Percentiles rank a stretch among this genome's conserved stretches.
phyloP scores from a whole-genome alignment of 495 filamentous ascomycete genomes.

The Hyaloscypha bicolor region DNA sequence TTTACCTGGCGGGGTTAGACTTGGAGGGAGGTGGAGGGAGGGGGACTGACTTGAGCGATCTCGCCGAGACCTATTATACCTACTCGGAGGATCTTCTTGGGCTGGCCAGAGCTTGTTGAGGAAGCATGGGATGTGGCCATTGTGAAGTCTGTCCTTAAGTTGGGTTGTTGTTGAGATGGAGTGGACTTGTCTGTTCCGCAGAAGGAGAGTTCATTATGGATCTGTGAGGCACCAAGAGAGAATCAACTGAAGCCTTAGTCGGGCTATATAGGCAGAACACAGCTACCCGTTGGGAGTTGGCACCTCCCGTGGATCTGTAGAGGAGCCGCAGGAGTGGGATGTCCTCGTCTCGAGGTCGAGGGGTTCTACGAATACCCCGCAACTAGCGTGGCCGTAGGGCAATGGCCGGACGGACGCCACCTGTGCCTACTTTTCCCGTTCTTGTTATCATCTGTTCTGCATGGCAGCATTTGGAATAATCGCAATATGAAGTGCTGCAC shows the following conservation, averaged over 20 bases:
- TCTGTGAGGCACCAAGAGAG: background rate
- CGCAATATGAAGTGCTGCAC: background rate
- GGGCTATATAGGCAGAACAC: background rate
- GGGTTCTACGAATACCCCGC: background rate
- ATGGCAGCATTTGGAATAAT: background rate
- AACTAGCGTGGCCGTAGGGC: background rate
- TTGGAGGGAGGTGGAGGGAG: background rate
- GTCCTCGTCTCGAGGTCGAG: background rate
- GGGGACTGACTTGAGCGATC: slow-evolving; percentile 43
- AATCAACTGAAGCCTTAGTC: background rate
- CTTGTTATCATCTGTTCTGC: no score
- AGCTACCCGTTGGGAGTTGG: background rate
- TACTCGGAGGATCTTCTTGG: slow-evolving; percentile 31
- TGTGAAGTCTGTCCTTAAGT: background rate
- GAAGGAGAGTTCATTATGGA: background rate
- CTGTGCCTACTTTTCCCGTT: background rate
- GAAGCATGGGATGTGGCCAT: background rate
- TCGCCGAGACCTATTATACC: slow-evolving; percentile 53
- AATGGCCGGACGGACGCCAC: background rate
- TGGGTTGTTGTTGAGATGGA: background rate
- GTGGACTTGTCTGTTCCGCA: background rate
- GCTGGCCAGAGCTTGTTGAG: background rate
- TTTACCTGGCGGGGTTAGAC: slow-evolving; percentile 24
- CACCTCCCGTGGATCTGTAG: background rate
- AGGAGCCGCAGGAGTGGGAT: background rate